A percentile compares a stretch with the other conserved stretches of the same genome.
Conservation (phyloP, 179 eudicot species). For the Gypsophila paniculata region DNA sequence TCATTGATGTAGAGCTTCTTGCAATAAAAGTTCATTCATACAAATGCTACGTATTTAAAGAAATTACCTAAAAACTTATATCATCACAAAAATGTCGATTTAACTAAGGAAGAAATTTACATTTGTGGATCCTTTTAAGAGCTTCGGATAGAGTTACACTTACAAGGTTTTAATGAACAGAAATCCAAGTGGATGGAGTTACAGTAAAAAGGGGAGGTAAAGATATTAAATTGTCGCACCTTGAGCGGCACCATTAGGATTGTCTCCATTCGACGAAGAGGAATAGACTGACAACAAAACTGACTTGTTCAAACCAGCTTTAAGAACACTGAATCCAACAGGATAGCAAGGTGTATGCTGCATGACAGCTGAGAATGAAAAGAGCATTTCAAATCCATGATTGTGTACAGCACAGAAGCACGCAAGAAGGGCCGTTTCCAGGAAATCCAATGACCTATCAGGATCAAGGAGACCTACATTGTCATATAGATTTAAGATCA, state of each 20-base stretch:
- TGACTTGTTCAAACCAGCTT: conserved; percentile 94
- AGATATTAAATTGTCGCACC: conserved; percentile 39
- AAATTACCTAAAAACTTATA: not conserved
- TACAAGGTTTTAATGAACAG: too few species aligned
- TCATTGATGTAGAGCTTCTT: conserved; percentile 5
- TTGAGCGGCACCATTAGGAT: conserved; percentile 50
- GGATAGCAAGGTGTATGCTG: conserved; percentile 94
- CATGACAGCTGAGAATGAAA: conserved; percentile 90
- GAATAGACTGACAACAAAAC: conserved; percentile 91
- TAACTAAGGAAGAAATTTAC: not conserved
- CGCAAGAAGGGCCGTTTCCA: conserved; percentile 85
- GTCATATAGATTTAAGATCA: conserved; percentile 19
- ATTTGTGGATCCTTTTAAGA: not conserved
- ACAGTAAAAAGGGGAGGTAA: not conserved
- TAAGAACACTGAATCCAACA: conserved; percentile 89
- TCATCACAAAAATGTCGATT: not conserved
- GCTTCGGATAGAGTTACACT: not conserved
- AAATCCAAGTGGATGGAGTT: not conserved
- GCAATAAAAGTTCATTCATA: not conserved
- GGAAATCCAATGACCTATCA: conserved; percentile 73
- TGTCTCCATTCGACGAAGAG: conserved; percentile 47
- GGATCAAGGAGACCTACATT: conserved; percentile 72
- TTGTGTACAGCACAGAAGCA: conserved; percentile 91
- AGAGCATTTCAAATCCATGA: conserved; percentile 84
- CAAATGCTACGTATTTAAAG: not conserved